These are phyloP conservation scores for Peniophora sp. DNA, from an alignment of 1,284 basidiomycete genomes.

Conservation along the genomic window DNA sequence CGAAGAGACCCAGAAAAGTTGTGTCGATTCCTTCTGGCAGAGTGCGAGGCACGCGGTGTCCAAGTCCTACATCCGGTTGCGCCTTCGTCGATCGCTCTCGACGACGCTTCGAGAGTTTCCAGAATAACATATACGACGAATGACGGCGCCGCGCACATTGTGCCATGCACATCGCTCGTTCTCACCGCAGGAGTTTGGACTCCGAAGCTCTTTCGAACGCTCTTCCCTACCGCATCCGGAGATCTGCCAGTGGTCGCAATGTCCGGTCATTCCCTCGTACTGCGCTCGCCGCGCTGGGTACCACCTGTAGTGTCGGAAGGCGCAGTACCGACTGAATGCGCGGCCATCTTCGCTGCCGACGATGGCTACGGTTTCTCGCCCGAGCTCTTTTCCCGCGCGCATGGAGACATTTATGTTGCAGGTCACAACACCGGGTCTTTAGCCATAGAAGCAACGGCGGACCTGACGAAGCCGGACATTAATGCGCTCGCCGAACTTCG, in stretches of 20 bases:
- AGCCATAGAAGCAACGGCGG: constrained; percentile 21
- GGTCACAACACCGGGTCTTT: constrained; percentile 24
- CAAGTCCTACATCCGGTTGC: constrained; percentile 26
- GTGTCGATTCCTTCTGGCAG: constrained; percentile 42
- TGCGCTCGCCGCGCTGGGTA: constrained; percentile 23
- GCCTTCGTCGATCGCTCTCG: constrained; percentile 11
- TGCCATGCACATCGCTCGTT: constrained; percentile 38
- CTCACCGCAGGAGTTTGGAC: constrained; percentile 62
- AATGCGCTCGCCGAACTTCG: constrained; percentile 13
- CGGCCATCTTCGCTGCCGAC: constrained; percentile 26
- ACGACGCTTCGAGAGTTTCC: constrained; percentile 2
- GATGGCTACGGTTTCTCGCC: constrained; percentile 21
- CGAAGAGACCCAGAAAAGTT: constrained; percentile 39
- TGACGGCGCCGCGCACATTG: constrained; percentile 16
- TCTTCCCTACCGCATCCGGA: constrained; percentile 41
- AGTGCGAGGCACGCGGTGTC: constrained; percentile 33
- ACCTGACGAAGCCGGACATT: constrained; percentile 11
- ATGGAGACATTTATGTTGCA: constrained; percentile 27
- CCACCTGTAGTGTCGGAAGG: too few relatives aligned
- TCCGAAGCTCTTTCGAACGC: constrained; percentile 36
- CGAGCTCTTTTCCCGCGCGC: constrained; percentile 26
- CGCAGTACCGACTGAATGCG: constrained; percentile 11
- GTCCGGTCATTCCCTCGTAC: constrained; percentile 20
- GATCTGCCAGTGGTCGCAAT: too few relatives aligned
- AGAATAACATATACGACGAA: constrained; percentile 11